Base-by-base conservation (phyloP, 2,329 filamentous ascomycete genomes). In the Claviceps arundinis region DNA sequence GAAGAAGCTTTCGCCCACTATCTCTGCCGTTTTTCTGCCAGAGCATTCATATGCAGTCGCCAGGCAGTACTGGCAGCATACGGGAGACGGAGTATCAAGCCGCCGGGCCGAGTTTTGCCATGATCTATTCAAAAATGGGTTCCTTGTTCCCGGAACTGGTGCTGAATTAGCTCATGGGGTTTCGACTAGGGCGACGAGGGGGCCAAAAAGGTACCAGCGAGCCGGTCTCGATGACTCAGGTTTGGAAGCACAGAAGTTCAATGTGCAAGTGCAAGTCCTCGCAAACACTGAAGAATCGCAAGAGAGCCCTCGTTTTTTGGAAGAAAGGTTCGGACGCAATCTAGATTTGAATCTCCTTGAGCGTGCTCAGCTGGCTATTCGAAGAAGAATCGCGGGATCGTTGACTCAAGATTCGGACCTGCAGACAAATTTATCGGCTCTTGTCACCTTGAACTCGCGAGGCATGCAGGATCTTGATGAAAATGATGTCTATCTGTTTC, bases 1-100 rank as follows among this genome's bases (percentile, higher is more conserved):
- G n/a, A 69, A 66, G 46, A 71, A 74, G 40, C 67, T 85, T 30
- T 70, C 71, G 2, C 82, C 84, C 0, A 73, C 75, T 9, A 71
- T 90, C 22, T 85, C 78, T 1, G 82, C 82, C 24, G 82, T 95
- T 3, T 64, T 97, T 43, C 89, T 85, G 59, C 80, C 83, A 0
- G 72, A 77, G 46, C 78, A 82, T 13, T 70, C 81, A 17, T 90
- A 84, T 60, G 70, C 80, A 4, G 68, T 86, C 54, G 87, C 89
- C n/a, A 97, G 96, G 67, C 80, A 89, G 61, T 96, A 95, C 62
- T 98, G 93, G 93, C 93, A 97, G 66, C 93, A 98, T 66, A 86
- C 87, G 0, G 93, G 93, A 19, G 90, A 95, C 56, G 93, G 93
- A 16, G 76, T 95, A 14, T 96, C 90, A 0, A 96, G 90, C 65